Evolutionary conservation across 106 monocot species (phyloP), one percentile per base, ranked within the genome.

Genomic region (Vanilla planifolia): DNA sequence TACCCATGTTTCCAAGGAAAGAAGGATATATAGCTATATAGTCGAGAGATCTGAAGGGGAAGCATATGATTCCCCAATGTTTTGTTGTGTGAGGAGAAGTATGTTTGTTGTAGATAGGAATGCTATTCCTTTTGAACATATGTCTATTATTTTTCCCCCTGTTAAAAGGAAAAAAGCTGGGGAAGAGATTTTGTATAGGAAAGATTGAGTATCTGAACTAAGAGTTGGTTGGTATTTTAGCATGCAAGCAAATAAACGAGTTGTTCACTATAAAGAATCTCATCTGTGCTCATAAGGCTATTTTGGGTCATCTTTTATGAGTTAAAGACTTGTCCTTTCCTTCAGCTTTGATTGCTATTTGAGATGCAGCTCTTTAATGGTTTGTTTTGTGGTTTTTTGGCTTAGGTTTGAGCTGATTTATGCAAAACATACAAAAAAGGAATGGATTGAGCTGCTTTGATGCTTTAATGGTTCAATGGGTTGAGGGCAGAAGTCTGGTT

Each of bases 91-190:
- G 53, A 53, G 53, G 30, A 56, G 52, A 37, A 42, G 14, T 20
- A 7, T 29, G 30, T 16, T 45, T 41, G 26, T 5, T 72, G 64
- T 72, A 57, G 64, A 39, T 56, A 65, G 37, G 57, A 64, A 29
- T 64, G 64, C 58, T 46, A 33, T 62, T 24, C n/a, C 51, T 40
- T 45, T 28, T 26, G 33, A 8, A 35, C 35, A 35, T 57, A 16
- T 55, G 35, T 35, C 9, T 33, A 34, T 55, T n/a, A n/a, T 50
- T 72, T 72, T 47, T 72, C 23, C 34, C 71, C 55, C 53, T 53
- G 22, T 52, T 41, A 21, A 36, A 57, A 57, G 57, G 56, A 11
- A 43, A 35, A 43, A 36, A 35, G 53, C 42, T 25, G 55, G 55
- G 34, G 13, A 28, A n/a, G 41, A 22, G 40, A 21, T 10, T 13